Evolutionary conservation across 2,329 filamentous ascomycete species (phyloP).

Genomic region (Fusarium pilosicola): DNA sequence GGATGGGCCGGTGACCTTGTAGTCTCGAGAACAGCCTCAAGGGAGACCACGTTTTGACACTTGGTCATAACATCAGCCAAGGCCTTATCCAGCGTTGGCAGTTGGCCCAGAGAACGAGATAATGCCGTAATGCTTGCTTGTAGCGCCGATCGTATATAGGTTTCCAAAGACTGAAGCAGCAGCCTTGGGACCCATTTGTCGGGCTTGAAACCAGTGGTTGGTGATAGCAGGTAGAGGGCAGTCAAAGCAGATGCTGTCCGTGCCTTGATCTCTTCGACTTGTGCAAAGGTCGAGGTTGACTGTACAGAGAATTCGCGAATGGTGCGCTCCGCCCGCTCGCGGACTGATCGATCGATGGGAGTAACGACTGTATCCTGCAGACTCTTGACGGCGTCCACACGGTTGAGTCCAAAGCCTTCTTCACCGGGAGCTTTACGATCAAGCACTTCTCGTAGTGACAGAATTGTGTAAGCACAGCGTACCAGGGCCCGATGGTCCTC

Average conservation of each 20-base stretch:
- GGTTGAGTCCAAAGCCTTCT: conserved; percentile 80
- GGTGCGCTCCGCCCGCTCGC: conserved; percentile 78
- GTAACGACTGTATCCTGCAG: conserved; percentile 75
- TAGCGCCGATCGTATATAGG: conserved; percentile 82
- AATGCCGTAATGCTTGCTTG: conserved; percentile 82
- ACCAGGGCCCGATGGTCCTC: conserved; percentile 83
- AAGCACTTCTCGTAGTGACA: conserved; percentile 79
- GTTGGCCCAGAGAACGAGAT: conserved; percentile 77
- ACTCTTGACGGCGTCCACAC: conserved; percentile 75
- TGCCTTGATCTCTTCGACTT: conserved; percentile 78
- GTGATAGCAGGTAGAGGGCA: conserved; percentile 84
- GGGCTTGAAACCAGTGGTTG: conserved; percentile 63
- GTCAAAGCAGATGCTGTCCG: conserved; percentile 78
- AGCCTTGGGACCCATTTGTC: conserved; percentile 73
- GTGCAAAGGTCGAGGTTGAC: conserved; percentile 65
- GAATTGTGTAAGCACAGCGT: conserved; percentile 81
- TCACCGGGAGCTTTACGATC: conserved; percentile 73
- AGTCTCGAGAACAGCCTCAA: conserved; percentile 79
- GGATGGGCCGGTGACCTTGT: conserved; percentile 77
- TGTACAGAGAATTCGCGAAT: conserved; percentile 84
- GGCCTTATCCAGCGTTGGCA: conserved; percentile 84
- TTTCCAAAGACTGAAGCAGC: conserved; percentile 80
- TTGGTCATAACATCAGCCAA: conserved; percentile 82
- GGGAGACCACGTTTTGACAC: conserved; percentile 90
- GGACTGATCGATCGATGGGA: conserved; percentile 79